Conservation (phyloP, 352 stramenopile species). For the Elongisporangium prolatum region DNA sequence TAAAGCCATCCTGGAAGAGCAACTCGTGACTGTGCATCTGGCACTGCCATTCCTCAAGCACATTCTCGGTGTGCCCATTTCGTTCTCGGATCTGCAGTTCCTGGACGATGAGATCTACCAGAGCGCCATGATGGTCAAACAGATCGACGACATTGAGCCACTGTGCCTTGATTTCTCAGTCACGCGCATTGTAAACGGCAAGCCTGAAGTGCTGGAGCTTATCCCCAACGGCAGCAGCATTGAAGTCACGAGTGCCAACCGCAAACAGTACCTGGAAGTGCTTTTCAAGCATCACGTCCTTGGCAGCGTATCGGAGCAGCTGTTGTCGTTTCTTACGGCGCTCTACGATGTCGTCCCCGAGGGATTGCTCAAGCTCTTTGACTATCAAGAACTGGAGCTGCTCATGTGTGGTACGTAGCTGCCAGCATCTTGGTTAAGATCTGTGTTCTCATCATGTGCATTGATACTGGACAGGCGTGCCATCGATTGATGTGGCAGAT, state of each 20-base stretch:
- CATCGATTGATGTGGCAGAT: slow-evolving; percentile 71
- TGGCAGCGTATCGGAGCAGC: slow-evolving; percentile 87
- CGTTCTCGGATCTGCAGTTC: slow-evolving; percentile 88
- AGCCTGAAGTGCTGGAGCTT: slow-evolving; percentile 83
- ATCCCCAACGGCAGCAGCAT: slow-evolving; percentile 86
- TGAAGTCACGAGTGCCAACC: slow-evolving; percentile 94
- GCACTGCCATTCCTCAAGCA: slow-evolving; percentile 87
- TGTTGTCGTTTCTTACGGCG: slow-evolving; percentile 83
- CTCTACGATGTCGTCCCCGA: slow-evolving; percentile 98
- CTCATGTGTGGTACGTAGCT: slow-evolving; percentile 89
- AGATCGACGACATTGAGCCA: slow-evolving; percentile 71
- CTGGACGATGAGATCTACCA: slow-evolving; percentile 84
- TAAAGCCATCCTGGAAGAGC: slow-evolving; percentile 85
- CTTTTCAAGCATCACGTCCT: slow-evolving; percentile 96
- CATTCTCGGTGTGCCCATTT: slow-evolving; percentile 82
- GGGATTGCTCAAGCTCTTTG: slow-evolving; percentile 95
- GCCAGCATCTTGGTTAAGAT: slow-evolving; percentile 9
- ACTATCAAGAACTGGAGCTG: slow-evolving; percentile 98
- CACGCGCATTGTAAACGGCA: slow-evolving; percentile 57
- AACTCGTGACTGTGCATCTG: slow-evolving; percentile 72
- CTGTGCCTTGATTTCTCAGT: slow-evolving; percentile 80
- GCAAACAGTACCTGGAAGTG: slow-evolving; percentile 91
- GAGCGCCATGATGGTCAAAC: slow-evolving; percentile 58
- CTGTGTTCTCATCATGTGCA: slow-evolving; percentile 9
- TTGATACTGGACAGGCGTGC: slow-evolving; percentile 27